These are phyloP conservation scores for Capronia americana DNA, from an alignment of 2,329 filamentous ascomycete species.

Conservation along the genomic window DNA sequence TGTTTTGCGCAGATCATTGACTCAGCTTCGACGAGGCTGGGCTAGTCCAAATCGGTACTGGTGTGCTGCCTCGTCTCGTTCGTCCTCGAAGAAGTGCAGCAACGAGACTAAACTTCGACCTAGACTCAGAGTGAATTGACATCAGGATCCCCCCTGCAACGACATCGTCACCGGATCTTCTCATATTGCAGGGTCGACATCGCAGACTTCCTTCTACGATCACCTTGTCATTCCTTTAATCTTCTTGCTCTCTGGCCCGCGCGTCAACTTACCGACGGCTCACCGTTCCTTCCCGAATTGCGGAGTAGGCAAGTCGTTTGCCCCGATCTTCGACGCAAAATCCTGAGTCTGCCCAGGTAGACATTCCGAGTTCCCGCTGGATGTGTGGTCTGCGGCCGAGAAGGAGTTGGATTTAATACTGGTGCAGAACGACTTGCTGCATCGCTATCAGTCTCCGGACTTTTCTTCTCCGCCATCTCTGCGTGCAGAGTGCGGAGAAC, in stretches of 20 bases:
- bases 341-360: neutral
- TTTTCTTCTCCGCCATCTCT: slow-evolving; percentile 30
- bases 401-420: slow-evolving; percentile 25
- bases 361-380: neutral
- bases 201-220: neutral
- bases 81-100: neutral
- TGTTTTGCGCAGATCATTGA: neutral
- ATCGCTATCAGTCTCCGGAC: slow-evolving; percentile 12
- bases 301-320: slow-evolving; percentile 22
- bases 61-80: neutral
- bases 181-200: neutral
- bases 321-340: slow-evolving; percentile 16
- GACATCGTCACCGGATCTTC: neutral
- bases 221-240: slow-evolving; percentile 8
- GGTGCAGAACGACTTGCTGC: slow-evolving; percentile 4
- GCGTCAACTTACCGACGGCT: slow-evolving; percentile 21
- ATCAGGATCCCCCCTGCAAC: slow-evolving; percentile 2
- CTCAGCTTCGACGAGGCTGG: neutral
- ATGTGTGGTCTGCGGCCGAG: neutral
- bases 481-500: slow-evolving; percentile 33
- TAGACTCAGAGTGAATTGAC: neutral
- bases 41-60: neutral
- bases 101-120: neutral
- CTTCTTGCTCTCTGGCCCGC: slow-evolving; percentile 4
- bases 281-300: slow-evolving; percentile 29